phyloP scores from a whole-genome alignment of 2,329 filamentous ascomycete species.

The Aspergillus quadricinctus region DNA sequence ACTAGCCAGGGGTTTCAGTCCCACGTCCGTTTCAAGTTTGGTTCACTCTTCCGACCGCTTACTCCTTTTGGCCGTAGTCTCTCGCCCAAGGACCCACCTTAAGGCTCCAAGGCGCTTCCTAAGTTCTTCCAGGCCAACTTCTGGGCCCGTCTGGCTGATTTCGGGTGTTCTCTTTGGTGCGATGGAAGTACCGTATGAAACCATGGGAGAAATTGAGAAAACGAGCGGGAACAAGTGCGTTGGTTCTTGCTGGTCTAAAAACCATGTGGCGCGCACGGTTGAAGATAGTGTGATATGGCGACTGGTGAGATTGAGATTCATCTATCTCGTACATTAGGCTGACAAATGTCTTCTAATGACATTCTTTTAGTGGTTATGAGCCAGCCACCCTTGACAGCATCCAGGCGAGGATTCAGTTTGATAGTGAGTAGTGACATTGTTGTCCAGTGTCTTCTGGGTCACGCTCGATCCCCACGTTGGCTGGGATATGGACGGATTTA shows the following conservation, averaged over 20 bases:
- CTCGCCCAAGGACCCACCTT: neutral
- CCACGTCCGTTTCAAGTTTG: neutral
- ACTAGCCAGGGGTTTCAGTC: slow-evolving; percentile 14
- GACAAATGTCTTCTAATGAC: neutral
- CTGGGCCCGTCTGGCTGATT: neutral
- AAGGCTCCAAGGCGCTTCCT: neutral
- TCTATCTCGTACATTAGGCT: neutral
- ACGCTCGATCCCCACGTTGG: neutral
- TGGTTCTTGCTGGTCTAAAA: neutral
- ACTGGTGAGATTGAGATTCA: neutral
- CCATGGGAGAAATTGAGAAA: neutral
- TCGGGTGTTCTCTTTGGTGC: neutral
- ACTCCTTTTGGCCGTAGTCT: neutral
- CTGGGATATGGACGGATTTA: neutral
- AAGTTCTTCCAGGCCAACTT: neutral
- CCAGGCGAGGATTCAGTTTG: neutral
- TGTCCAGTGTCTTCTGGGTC: neutral
- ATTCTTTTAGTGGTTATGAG: neutral
- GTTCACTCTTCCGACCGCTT: neutral
- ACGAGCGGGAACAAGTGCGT: neutral
- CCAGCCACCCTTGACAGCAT: neutral
- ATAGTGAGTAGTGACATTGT: neutral
- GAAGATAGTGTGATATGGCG: neutral
- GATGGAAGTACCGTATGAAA: neutral
- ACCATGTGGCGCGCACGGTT: neutral